A percentile compares a stretch with the other conserved stretches of the same genome.
These are phyloP conservation scores for Ascochyta viciae-villosae DNA, from an alignment of 2,329 filamentous ascomycete species.

Conservation along the genomic window DNA sequence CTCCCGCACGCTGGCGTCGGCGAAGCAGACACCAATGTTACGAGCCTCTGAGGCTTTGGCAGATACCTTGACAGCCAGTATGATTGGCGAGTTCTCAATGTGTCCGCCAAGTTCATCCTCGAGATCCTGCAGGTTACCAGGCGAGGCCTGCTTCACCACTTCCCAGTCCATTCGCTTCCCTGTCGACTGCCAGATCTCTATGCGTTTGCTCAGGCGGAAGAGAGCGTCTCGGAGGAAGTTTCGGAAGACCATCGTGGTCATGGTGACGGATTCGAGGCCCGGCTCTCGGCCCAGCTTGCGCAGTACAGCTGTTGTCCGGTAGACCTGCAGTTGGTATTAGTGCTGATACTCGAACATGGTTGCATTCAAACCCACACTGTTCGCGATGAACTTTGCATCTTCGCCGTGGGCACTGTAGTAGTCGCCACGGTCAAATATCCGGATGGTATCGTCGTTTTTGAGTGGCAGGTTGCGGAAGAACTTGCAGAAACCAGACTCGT, in stretches of 20 bases:
- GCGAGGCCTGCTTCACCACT: slow-evolving; percentile 85
- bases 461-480: slow-evolving; percentile 88
- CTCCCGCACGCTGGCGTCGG: slow-evolving; percentile 94
- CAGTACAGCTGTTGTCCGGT: slow-evolving; percentile 96
- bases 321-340: slow-evolving; percentile 65
- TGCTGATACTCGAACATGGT: too few species aligned
- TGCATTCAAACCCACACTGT: slow-evolving; percentile 62
- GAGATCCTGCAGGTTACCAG: slow-evolving; percentile 94
- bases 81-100: slow-evolving; percentile 90
- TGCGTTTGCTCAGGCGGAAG: slow-evolving; percentile 85
- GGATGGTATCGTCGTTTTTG: slow-evolving; percentile 76
- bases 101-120: slow-evolving; percentile 92
- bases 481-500: slow-evolving; percentile 95
- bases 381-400: slow-evolving; percentile 83
- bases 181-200: slow-evolving; percentile 86
- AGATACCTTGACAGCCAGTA: slow-evolving; percentile 91
- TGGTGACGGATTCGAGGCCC: slow-evolving; percentile 90
- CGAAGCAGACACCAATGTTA: slow-evolving; percentile 93
- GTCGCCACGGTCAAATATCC: slow-evolving; percentile 92
- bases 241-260: slow-evolving; percentile 93
- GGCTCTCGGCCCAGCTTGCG: slow-evolving; percentile 85
- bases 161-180: slow-evolving; percentile 87
- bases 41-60: slow-evolving; percentile 86
- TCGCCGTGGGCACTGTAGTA: slow-evolving; percentile 95
- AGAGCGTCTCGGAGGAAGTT: slow-evolving; percentile 95